Conservation (phyloP, 495 filamentous ascomycete genomes). For the Filosporella fistucella region DNA sequence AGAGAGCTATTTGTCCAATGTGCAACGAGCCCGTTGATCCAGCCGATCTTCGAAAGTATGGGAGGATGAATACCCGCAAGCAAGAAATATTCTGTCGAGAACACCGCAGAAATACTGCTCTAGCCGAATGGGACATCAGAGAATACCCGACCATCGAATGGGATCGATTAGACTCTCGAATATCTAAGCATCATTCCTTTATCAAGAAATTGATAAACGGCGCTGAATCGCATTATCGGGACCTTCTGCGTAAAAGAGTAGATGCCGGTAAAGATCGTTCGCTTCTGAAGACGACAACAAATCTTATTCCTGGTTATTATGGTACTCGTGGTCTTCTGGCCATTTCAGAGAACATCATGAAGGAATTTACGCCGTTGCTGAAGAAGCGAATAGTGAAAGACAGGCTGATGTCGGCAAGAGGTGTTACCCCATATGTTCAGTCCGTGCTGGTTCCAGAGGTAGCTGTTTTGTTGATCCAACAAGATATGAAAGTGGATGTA, state of each 20-base stretch:
- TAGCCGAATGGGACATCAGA: slow-evolving; percentile 52
- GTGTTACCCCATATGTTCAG: slow-evolving; percentile 74
- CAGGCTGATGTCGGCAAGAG: slow-evolving; percentile 61
- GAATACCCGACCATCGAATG: slow-evolving; percentile 82
- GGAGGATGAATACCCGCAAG: slow-evolving; percentile 52
- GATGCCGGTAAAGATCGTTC: slow-evolving; percentile 58
- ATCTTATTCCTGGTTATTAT: slow-evolving; percentile 75
- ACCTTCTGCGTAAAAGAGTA: slow-evolving; percentile 52
- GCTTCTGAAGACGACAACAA: slow-evolving; percentile 37
- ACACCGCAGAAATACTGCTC: slow-evolving; percentile 58
- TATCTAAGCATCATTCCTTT: slow-evolving; percentile 47
- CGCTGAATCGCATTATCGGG: slow-evolving; percentile 56
- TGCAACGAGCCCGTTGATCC: slow-evolving; percentile 58
- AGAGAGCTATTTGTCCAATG: slow-evolving; percentile 52
- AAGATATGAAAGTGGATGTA: slow-evolving; percentile 73
- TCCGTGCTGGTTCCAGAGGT: slow-evolving; percentile 84
- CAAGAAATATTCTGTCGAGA: slow-evolving; percentile 67
- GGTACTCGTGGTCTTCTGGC: slow-evolving; percentile 69
- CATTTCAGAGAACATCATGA: slow-evolving; percentile 60
- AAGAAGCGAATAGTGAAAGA: slow-evolving; percentile 62
- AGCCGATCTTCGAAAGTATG: slow-evolving; percentile 34
- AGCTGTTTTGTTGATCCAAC: slow-evolving; percentile 68
- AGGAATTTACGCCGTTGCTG: slow-evolving; percentile 54
- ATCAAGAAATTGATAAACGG: slow-evolving; percentile 57
- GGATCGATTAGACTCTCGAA: slow-evolving; percentile 58